Conservation (phyloP, 768 basidiomycete genomes). For the Lactifluus hygrophoroides region DNA sequence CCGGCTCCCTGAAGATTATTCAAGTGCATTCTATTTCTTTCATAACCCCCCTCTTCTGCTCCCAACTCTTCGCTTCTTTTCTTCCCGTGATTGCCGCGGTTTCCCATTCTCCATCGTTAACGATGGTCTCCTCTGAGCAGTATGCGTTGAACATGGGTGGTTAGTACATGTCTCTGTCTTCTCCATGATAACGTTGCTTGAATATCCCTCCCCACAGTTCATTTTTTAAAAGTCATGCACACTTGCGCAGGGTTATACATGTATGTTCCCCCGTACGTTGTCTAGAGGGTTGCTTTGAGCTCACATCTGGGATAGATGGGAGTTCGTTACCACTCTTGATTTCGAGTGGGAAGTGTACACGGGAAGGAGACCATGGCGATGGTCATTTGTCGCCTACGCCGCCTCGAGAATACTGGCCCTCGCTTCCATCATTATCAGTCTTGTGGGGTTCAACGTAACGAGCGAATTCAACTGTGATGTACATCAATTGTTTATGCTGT, state of each 20-base stretch:
- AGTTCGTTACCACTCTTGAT: constrained; percentile 8
- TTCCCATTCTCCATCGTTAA: neutral
- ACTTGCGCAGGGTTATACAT: constrained; percentile 12
- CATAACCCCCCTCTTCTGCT: neutral
- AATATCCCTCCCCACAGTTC: neutral
- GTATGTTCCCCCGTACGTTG: neutral
- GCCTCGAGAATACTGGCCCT: constrained; percentile 6
- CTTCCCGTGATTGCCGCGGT: neutral
- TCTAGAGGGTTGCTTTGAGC: neutral
- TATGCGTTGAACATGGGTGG: neutral
- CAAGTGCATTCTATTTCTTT: neutral
- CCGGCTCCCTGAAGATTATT: too few species aligned
- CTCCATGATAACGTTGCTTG: neutral
- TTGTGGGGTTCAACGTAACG: constrained; percentile 15
- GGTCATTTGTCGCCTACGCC: constrained; percentile 16
- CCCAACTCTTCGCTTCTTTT: neutral
- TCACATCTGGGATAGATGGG: constrained; percentile 7
- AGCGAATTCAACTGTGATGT: constrained; percentile 11
- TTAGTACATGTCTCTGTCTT: neutral
- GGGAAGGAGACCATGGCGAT: constrained; percentile 15
- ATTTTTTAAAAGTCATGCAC: constrained; percentile 7
- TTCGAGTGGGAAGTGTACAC: constrained; percentile 19
- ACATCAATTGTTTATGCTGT: neutral
- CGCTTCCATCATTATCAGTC: neutral
- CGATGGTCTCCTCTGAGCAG: neutral